A percentile compares a stretch with the other conserved stretches of the same genome.
These are phyloP conservation scores for Fusarium haematococcum DNA, from an alignment of 2,329 filamentous ascomycete species.

Conservation along the genomic window DNA sequence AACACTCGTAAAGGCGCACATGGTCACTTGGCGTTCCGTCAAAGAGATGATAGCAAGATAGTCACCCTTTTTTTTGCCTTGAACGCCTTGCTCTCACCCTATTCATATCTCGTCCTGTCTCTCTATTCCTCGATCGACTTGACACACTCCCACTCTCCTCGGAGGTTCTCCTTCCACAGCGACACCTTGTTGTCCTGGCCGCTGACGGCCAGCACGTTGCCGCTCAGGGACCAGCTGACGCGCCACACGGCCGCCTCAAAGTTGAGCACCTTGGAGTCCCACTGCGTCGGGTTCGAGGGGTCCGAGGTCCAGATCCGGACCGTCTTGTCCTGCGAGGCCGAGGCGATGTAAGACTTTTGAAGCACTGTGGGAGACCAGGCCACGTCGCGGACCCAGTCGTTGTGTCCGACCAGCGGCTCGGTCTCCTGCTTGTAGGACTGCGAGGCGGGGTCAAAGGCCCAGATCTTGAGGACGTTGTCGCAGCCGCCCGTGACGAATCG, in stretches of 20 bases:
- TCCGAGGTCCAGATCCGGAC: slow-evolving; percentile 96
- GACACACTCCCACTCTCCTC: slow-evolving; percentile 96
- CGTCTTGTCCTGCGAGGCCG: slow-evolving; percentile 95
- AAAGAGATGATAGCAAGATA: slow-evolving; percentile 39
- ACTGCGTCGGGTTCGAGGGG: slow-evolving; percentile 71
- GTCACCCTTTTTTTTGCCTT: slow-evolving; percentile 46
- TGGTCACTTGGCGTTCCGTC: slow-evolving; percentile 26
- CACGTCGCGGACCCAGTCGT: slow-evolving; percentile 97
- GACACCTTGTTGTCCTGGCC: slow-evolving; percentile 97
- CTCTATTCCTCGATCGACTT: slow-evolving; percentile 92
- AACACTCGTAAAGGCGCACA: not conserved
- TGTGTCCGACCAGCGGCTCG: slow-evolving; percentile 80
- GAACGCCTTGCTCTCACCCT: slow-evolving; percentile 51
- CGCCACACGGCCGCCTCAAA: slow-evolving; percentile 95
- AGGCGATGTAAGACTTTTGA: slow-evolving; percentile 96
- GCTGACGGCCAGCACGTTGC: slow-evolving; percentile 94
- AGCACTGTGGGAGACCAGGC: slow-evolving; percentile 96
- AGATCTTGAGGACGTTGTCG: slow-evolving; percentile 94
- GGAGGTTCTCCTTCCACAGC: slow-evolving; percentile 98
- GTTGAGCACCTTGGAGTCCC: slow-evolving; percentile 86
- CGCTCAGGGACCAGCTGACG: slow-evolving; percentile 97
- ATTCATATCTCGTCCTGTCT: slow-evolving; percentile 73
- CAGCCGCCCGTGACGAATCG: slow-evolving; percentile 95
- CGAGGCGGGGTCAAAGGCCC: slow-evolving; percentile 78
- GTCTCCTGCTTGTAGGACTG: slow-evolving; percentile 72